These are phyloP conservation scores for Aspergillus saccharolyticus DNA, from an alignment of 495 filamentous ascomycete species.

Conservation along the genomic window DNA sequence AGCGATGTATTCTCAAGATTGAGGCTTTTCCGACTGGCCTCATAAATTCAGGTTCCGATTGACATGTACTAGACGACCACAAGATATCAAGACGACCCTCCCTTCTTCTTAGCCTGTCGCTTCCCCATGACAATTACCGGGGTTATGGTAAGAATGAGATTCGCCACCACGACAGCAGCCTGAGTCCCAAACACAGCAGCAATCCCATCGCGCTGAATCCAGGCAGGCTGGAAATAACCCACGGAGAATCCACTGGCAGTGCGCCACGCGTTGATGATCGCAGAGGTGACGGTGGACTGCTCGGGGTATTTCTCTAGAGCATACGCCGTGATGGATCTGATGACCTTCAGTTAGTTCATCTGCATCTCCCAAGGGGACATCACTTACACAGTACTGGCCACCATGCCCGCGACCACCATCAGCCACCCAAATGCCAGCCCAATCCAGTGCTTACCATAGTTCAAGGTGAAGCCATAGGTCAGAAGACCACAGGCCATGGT, in stretches of 20 bases:
- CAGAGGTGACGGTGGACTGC: constrained; percentile 35
- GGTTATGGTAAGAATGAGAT: constrained; percentile 27
- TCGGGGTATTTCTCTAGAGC: constrained; percentile 41
- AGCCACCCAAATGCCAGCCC: constrained; percentile 38
- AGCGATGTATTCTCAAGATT: too few relatives aligned
- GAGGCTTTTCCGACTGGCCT: too few relatives aligned
- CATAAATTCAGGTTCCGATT: too few relatives aligned
- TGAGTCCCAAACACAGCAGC: constrained; percentile 44
- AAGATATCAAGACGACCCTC: background rate
- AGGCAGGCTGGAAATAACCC: constrained; percentile 43
- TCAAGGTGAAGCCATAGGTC: constrained; percentile 32
- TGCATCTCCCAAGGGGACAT: background rate
- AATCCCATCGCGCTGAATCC: constrained; percentile 36
- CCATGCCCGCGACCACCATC: constrained; percentile 38
- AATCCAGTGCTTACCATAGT: constrained; percentile 36
- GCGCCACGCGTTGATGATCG: constrained; percentile 42
- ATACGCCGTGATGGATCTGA: constrained; percentile 35
- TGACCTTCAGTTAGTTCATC: background rate
- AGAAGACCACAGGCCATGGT: constrained; percentile 30
- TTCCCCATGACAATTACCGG: constrained; percentile 23
- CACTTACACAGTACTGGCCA: constrained; percentile 34
- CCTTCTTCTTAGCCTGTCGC: constrained; percentile 1
- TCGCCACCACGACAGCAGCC: constrained; percentile 33
- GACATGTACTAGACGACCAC: too few relatives aligned
- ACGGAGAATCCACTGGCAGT: constrained; percentile 44